A percentile compares a stretch with the other conserved stretches of the same genome.
Conservation (phyloP, 1,139 yeast species). For the Suhomyces chickasaworum region DNA sequence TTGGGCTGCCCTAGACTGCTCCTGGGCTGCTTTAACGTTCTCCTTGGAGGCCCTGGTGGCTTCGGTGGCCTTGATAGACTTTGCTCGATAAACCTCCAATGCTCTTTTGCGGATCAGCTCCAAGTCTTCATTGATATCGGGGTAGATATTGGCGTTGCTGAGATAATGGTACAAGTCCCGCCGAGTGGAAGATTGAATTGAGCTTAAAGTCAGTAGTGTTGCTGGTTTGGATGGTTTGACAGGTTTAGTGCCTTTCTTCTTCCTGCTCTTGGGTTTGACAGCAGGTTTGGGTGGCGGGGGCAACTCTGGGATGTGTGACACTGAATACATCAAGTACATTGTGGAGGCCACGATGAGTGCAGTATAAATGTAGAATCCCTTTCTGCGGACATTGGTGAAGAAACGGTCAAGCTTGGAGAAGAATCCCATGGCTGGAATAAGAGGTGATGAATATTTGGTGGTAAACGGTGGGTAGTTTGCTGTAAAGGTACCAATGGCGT, state of each 20-base stretch:
- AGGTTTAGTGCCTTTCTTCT: slow-evolving; percentile 4
- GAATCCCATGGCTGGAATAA: slow-evolving; percentile 1
- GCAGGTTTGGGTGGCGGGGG: slow-evolving; percentile 12
- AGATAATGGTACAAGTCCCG: slow-evolving; percentile 24
- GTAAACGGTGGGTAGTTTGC: neutral
- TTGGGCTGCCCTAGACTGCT: slow-evolving; percentile 3
- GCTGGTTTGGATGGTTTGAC: neutral
- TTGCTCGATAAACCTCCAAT: slow-evolving; percentile 15
- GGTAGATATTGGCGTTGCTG: slow-evolving; percentile 21
- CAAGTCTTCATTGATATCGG: slow-evolving; percentile 24
- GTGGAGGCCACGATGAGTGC: slow-evolving; percentile 36
- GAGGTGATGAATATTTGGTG: neutral
- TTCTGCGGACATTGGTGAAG: slow-evolving; percentile 30
- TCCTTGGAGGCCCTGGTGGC: neutral
- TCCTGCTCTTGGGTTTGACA: neutral
- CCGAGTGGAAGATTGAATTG: slow-evolving; percentile 24
- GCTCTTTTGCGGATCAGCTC: slow-evolving; percentile 18
- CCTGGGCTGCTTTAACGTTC: slow-evolving; percentile 1
- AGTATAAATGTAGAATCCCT: slow-evolving; percentile 42
- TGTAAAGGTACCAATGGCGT: neutral
- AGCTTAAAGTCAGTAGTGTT: neutral
- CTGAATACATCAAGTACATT: slow-evolving; percentile 34
- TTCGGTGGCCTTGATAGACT: too few species aligned
- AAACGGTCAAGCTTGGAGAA: slow-evolving; percentile 28
- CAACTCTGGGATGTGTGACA: slow-evolving; percentile 34